Percentiles rank a stretch among this genome's conserved stretches.
Evolutionary conservation across 2,329 filamentous ascomycete species (phyloP).

Genomic region (Ceratocystis papillata): DNA sequence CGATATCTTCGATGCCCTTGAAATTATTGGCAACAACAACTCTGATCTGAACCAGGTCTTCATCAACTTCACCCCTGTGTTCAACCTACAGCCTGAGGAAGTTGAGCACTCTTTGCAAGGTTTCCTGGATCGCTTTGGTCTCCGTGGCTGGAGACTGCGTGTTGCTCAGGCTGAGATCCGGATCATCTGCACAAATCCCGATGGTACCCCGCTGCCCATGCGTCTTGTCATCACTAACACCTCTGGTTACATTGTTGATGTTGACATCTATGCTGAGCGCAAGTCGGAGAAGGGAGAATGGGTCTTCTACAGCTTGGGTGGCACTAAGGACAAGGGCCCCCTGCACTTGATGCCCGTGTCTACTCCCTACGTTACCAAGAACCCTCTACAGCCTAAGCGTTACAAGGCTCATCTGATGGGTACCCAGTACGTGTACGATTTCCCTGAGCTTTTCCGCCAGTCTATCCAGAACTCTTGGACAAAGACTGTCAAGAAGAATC

Average conservation of each 20-base stretch:
- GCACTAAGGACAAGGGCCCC: constrained; percentile 85
- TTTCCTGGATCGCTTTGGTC: constrained; percentile 93
- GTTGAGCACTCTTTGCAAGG: constrained; percentile 87
- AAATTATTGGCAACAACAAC: constrained; percentile 98
- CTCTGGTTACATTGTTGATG: constrained; percentile 92
- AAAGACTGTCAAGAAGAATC: constrained; percentile 61
- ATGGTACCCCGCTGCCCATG: constrained; percentile 74
- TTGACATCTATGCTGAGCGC: constrained; percentile 94
- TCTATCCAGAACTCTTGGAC: constrained; percentile 93
- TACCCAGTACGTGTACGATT: constrained; percentile 98
- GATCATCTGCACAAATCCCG: constrained; percentile 89
- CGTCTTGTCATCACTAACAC: constrained; percentile 97
- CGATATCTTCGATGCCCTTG: constrained; percentile 91
- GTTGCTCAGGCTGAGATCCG: constrained; percentile 96
- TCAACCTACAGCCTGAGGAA: constrained; percentile 79
- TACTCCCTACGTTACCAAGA: constrained; percentile 93
- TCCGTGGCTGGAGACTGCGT: constrained; percentile 88
- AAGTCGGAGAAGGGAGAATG: constrained; percentile 97
- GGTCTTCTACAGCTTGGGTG: constrained; percentile 96
- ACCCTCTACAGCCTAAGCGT: constrained; percentile 94
- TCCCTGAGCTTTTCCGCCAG: constrained; percentile 97
- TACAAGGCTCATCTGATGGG: constrained; percentile 99
- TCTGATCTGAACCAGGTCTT: constrained; percentile 99
- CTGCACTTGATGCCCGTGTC: constrained; percentile 89
- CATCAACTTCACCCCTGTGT: constrained; percentile 97